phyloP scores from a whole-genome alignment of 495 filamentous ascomycete genomes.

The Massariosphaeria phaeospora region DNA sequence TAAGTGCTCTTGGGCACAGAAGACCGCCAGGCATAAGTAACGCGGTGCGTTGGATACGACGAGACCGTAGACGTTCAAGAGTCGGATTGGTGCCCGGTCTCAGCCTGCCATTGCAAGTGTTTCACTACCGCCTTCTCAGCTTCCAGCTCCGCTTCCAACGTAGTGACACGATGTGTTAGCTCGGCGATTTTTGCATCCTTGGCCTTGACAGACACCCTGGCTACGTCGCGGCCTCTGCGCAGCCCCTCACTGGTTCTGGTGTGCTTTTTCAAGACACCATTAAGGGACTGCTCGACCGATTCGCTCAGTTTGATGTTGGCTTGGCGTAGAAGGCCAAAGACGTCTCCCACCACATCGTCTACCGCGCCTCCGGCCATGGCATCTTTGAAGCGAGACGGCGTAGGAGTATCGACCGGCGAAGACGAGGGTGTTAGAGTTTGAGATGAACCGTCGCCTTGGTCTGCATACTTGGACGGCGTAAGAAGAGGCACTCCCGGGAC shows the following conservation, averaged over 20 bases:
- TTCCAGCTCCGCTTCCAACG: slow-evolving; percentile 50
- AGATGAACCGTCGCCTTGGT: not conserved
- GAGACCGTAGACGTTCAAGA: no score
- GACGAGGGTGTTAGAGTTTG: slow-evolving; percentile 12
- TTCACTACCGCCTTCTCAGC: slow-evolving; percentile 43
- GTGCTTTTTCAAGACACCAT: slow-evolving; percentile 52
- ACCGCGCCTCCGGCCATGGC: slow-evolving; percentile 22
- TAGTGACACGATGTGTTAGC: slow-evolving; percentile 46
- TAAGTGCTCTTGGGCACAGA: no score
- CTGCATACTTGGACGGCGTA: slow-evolving; percentile 4
- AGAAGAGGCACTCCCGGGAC: slow-evolving; percentile 24
- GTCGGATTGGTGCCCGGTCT: slow-evolving; percentile 12
- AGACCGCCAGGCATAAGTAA: no score
- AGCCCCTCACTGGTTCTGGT: slow-evolving; percentile 42
- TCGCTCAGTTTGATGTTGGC: slow-evolving; percentile 45
- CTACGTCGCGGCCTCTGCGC: not conserved
- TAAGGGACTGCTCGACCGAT: slow-evolving; percentile 20
- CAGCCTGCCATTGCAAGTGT: slow-evolving; percentile 21
- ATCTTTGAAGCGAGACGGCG: slow-evolving; percentile 45
- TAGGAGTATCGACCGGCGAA: slow-evolving; percentile 47
- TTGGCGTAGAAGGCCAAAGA: slow-evolving; percentile 49
- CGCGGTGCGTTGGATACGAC: no score
- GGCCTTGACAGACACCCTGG: not conserved
- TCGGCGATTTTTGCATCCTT: slow-evolving; percentile 44
- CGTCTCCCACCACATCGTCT: slow-evolving; percentile 48